Base-by-base conservation (phyloP, 768 basidiomycete genomes). In the Infundibulicybe gibba region DNA sequence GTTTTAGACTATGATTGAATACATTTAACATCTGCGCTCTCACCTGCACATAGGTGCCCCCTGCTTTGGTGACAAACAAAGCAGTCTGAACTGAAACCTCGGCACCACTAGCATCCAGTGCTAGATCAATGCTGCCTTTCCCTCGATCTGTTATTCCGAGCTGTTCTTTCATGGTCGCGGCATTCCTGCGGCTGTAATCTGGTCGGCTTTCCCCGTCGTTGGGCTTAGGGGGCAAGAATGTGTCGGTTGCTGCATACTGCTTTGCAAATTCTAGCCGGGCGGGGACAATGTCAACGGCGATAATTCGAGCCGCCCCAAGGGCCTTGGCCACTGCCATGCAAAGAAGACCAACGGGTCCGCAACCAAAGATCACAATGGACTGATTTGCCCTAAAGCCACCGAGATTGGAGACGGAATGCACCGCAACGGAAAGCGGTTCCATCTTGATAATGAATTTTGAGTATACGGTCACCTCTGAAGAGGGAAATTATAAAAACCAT, bases 271-370 rank as follows among this genome's bases (percentile, higher is more conserved):
- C 78, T 41, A 98, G 81, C 32, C 94, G 85, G 21, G 74, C 64
- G 30, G 79, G 69, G 44, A 83, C 75, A 51, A 91, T 86, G 60
- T 94, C 94, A 50, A 95, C 79, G 3, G 85, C 94, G 49, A 98
- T 78, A 51, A 95, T 76, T 41, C 87, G 83, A 35, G 77, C 74
- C 2, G 93, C 95, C 32, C 93, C 94, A 40, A 95, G 73, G 2
- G 94, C 94, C 62, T 87, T 94, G 6, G 95, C 94, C n/a, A 93
- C 91, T 6, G 91, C 94, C 88, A 94, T 91, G 60, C 87, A 90
- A 16, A 97, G 79, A 21, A 95, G 70, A n/a, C 93, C 90, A 45
- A 77, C 72, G 21, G 94, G 94, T 2, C 94, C 91, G 51, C 85
- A 94, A 25, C 94, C 94, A 57, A 94, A 94, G 45, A 97, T 73